Base-by-base conservation (phyloP, 495 filamentous ascomycete genomes). In the Hypoxylon fuscum region DNA sequence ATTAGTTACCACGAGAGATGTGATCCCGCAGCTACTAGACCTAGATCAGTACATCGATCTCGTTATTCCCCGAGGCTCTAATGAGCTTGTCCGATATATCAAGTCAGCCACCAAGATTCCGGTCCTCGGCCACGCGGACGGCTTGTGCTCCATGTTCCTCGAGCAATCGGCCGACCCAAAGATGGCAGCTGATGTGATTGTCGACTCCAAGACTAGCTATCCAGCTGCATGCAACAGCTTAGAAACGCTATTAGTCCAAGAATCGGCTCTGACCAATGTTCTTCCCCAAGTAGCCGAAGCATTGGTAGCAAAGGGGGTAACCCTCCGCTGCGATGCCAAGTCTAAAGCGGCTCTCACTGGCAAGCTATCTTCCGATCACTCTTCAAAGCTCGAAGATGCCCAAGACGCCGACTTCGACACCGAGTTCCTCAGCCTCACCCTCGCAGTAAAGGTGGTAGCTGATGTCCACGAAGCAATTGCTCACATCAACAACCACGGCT, bases 51-150 rank as follows among this genome's bases (percentile, higher is more conserved):
- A 91, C 64, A 95, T 99, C 66, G 95, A 99, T 72, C 87, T 99
- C 5, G 93, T 96, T 50, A 96, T 99, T 53, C 95, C 95, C 3
- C 85, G 95, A 31, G 95, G 95, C 27, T 91, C 90, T 32, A 98
- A 97, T 71, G 92, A 97, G 32, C 85, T 99, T 5, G 95, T 99
- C 35, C 84, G 90, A 12, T 92, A 88, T 74, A 90, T 97, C 74
- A 96, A 98, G 69, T 82, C 88, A 31, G 87, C 89, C 62, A 97
- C 95, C 49, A 90, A 90, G 60, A 98, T 99, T 58, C 96, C 95
- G 0, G 96, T 99, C 5, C 85, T 99, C 22, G 95, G 95, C 29
- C 95, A 99, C 71, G 96, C 95, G 10, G 96, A 99, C 71, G 95
- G 95, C 23, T 82, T 98, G 55, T 98, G 95, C 79, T 85, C 85